Conservation (phyloP, 345 rosid genomes). For the Hevea brasiliensis region DNA sequence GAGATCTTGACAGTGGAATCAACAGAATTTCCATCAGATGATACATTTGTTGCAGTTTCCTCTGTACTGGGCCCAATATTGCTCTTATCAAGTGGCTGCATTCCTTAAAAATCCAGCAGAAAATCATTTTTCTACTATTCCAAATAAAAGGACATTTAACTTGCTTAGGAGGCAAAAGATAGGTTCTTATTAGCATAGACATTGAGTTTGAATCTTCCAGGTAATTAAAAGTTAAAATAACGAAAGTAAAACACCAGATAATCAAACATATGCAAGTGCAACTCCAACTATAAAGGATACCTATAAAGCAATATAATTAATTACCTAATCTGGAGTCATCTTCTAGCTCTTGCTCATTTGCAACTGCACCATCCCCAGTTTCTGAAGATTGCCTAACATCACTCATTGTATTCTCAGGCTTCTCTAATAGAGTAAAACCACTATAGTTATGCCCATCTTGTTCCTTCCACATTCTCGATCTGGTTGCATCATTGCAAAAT, state of each 20-base stretch:
- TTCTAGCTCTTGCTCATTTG: conserved; percentile 22
- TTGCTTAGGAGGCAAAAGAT: conserved; percentile 9
- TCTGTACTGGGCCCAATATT: conserved; percentile 29
- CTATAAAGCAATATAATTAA: conserved; percentile 14
- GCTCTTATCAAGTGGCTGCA: conserved; percentile 44
- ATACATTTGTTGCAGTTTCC: conserved; percentile 30
- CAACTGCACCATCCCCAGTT: conserved; percentile 8
- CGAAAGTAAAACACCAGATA: not conserved
- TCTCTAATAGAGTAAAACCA: conserved; percentile 54
- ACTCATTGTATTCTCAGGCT: conserved; percentile 36
- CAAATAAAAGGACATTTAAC: not conserved
- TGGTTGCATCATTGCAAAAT: conserved; percentile 12
- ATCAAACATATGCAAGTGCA: not conserved
- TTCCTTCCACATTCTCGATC: conserved; percentile 22
- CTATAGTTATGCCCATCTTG: conserved; percentile 30
- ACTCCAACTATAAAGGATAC: not conserved
- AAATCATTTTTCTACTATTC: conserved; percentile 22
- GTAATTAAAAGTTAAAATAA: not conserved
- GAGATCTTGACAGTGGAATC: conserved; percentile 32
- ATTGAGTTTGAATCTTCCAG: not conserved
- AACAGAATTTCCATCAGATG: conserved; percentile 22
- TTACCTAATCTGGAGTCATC: conserved; percentile 30
- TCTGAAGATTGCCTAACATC: conserved; percentile 21
- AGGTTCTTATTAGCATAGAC: not conserved
- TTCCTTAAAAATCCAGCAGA: conserved; percentile 47